A percentile compares a stretch with the other conserved stretches of the same genome.
phyloP scores from a whole-genome alignment of 768 basidiomycete species.

The Kondoa malvinella region DNA sequence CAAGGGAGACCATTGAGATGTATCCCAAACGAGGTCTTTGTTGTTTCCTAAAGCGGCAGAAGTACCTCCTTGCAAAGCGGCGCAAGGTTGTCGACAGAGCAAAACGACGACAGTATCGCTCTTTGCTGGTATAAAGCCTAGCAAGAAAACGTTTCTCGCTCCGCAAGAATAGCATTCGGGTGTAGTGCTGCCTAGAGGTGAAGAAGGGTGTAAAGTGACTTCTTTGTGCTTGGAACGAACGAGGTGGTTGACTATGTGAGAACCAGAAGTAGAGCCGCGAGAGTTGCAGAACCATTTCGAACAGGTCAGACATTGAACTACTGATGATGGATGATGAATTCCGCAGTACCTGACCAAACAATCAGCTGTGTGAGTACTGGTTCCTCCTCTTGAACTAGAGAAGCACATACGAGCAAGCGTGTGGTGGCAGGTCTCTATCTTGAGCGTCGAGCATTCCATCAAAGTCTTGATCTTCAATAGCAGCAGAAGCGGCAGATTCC shows the following conservation, averaged over 20 bases:
- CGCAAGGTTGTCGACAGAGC: conserved; percentile 93
- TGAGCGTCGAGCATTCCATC: conserved; percentile 58
- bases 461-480: conserved; percentile 54
- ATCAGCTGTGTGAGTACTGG: not conserved
- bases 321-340: conserved; percentile 89
- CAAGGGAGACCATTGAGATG: conserved; percentile 89
- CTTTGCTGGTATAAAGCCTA: conserved; percentile 98
- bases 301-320: conserved; percentile 84
- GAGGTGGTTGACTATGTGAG: conserved; percentile 96
- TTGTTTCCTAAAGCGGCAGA: conserved; percentile 26
- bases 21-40: conserved; percentile 98
- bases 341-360: conserved; percentile 64
- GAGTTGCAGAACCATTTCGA: conserved; percentile 99
- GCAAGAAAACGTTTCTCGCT: conserved; percentile 97
- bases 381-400: not conserved
- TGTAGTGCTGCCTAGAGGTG: conserved; percentile 86
- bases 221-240: conserved; percentile 99
- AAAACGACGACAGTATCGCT: conserved; percentile 96
- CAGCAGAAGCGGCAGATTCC: not conserved
- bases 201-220: conserved; percentile 86
- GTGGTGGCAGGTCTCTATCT: conserved; percentile 75
- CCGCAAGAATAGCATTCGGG: conserved; percentile 99
- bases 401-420: conserved; percentile 73
- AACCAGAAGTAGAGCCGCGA: conserved; percentile 77
- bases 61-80: conserved; percentile 45